phyloP scores from a whole-genome alignment of 345 rosid genomes.

The Arabidopsis thaliana region DNA sequence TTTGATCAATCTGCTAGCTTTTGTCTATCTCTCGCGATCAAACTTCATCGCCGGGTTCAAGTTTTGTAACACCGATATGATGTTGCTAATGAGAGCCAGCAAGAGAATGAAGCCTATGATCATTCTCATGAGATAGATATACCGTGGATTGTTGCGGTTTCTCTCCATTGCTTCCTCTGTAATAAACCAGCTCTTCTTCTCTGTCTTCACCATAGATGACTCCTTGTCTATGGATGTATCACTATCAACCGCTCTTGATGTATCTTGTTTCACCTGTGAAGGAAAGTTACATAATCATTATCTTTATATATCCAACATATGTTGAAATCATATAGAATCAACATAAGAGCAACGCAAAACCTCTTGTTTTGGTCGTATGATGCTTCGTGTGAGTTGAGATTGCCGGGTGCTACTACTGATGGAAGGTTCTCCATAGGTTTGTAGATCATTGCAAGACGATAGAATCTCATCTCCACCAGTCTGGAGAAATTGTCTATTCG shows the following conservation, averaged over 20 bases:
- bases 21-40: constrained; percentile 3
- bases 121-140: constrained; percentile 4
- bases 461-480: background rate
- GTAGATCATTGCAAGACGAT: background rate
- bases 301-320: background rate
- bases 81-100: constrained; percentile 17
- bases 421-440: constrained; percentile 7
- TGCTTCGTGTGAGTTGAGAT: constrained; percentile 5
- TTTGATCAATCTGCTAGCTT: background rate
- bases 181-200: constrained; percentile 27
- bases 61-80: constrained; percentile 17
- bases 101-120: constrained; percentile 32
- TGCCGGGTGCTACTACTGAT: background rate
- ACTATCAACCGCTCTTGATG: constrained; percentile 3
- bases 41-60: background rate
- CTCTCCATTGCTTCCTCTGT: constrained; percentile 11
- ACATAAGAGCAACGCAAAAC: background rate
- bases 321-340: background rate
- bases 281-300: background rate
- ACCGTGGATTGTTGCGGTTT: background rate
- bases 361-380: constrained; percentile 22
- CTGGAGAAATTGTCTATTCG: background rate
- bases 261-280: constrained; percentile 26
- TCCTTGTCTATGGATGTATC: background rate
- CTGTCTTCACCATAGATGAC: constrained; percentile 5